Conservation (phyloP, 1,284 basidiomycete genomes). For the Phellinidium pouzarii region DNA sequence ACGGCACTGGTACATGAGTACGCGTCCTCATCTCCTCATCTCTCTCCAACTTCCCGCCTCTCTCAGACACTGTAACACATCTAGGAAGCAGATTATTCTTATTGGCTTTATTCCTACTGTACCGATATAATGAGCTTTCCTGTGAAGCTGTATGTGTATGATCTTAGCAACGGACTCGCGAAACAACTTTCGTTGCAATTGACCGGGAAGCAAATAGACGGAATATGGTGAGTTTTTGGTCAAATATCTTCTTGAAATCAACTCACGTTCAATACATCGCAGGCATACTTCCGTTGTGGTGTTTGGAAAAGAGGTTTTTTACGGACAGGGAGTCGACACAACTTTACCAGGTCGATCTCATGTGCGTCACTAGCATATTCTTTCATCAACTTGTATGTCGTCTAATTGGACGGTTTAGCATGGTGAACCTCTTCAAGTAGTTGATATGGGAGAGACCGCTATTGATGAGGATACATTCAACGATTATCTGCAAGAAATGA, state of each 20-base stretch:
- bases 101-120: not conserved
- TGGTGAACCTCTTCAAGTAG: constrained; percentile 66
- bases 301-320: constrained; percentile 81
- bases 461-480: constrained; percentile 80
- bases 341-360: constrained; percentile 71
- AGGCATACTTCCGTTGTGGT: constrained; percentile 90
- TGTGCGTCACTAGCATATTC: constrained; percentile 36
- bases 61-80: not conserved
- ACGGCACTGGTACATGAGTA: not conserved
- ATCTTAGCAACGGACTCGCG: constrained; percentile 83
- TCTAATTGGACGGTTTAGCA: constrained; percentile 43
- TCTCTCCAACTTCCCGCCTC: constrained; percentile 2
- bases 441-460: constrained; percentile 78
- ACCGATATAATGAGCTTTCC: constrained; percentile 24
- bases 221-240: constrained; percentile 61
- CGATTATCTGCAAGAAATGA: constrained; percentile 73
- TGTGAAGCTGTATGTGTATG: constrained; percentile 84
- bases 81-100: not conserved
- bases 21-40: not conserved
- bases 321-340: constrained; percentile 76
- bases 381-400: constrained; percentile 2
- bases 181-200: constrained; percentile 68
- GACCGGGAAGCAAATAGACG: constrained; percentile 82
- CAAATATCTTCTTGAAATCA: not conserved
- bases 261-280: constrained; percentile 11